Percentiles rank a stretch among this genome's conserved stretches.
Evolutionary conservation across 129 eudicot genomes (phyloP).

Genomic region (Flaveria trinervia): DNA sequence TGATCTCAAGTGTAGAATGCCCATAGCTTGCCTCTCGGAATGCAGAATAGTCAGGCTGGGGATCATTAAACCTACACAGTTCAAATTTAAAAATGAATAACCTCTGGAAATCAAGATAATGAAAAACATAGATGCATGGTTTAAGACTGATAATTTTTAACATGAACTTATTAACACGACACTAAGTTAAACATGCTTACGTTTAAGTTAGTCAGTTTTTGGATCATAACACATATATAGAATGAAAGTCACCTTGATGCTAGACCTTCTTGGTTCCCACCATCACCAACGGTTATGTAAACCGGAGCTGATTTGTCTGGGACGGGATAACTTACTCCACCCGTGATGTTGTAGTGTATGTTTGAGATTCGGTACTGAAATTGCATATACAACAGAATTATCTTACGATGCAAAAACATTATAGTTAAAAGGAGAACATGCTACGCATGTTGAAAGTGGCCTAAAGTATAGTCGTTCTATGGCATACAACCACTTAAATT

Average conservation of each 20-base stretch:
- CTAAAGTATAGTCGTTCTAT: not conserved
- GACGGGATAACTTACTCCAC: slow-evolving; percentile 57
- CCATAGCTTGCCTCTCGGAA: not conserved
- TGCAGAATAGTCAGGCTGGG: not conserved
- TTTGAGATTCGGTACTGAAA: slow-evolving; percentile 89
- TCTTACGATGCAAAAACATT: not conserved
- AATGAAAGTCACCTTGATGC: slow-evolving; percentile 56
- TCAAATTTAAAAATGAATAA: not conserved
- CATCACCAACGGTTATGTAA: slow-evolving; percentile 95
- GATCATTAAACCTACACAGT: not conserved
- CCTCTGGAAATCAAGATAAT: not conserved
- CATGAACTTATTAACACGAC: no score
- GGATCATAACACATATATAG: no score
- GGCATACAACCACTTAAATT: not conserved
- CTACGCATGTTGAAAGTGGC: not conserved
- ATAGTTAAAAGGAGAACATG: not conserved
- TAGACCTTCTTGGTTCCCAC: slow-evolving; percentile 98
- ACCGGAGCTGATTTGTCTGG: slow-evolving; percentile 94
- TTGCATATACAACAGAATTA: slow-evolving; percentile 13
- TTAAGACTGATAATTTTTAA: not conserved
- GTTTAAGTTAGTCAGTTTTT: no score
- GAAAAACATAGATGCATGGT: not conserved
- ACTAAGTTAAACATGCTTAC: no score
- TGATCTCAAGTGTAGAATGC: slow-evolving; percentile 12
- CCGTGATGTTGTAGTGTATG: slow-evolving; percentile 51